phyloP scores from a whole-genome alignment of 129 eudicot genomes.

The Dittrichia graveolens region DNA sequence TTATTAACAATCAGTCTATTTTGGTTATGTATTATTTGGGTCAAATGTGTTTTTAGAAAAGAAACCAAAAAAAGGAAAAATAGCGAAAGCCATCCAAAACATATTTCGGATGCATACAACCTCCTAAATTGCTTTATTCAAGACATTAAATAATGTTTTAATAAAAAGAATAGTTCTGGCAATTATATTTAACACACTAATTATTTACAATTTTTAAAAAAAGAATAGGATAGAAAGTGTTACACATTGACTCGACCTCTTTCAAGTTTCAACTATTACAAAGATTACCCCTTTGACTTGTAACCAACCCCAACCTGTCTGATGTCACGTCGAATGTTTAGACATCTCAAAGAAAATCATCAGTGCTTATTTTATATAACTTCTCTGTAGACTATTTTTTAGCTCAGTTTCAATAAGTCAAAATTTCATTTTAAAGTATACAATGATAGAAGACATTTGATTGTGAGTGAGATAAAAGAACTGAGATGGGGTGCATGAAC shows the following conservation, averaged over 20 bases:
- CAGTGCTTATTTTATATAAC: neutral
- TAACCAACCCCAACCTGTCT: neutral
- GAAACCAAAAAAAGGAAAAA: neutral
- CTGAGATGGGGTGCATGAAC: neutral
- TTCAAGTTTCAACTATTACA: neutral
- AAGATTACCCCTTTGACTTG: neutral
- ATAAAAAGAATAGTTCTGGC: neutral
- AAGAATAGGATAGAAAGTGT: neutral
- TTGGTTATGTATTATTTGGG: slow-evolving; percentile 11
- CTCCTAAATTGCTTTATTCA: neutral
- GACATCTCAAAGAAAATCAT: neutral
- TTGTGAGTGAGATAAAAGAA: neutral
- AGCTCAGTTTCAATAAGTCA: neutral
- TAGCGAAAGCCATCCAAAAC: neutral
- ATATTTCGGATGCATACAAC: slow-evolving; percentile 2
- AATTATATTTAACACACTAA: neutral
- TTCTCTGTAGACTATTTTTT: neutral
- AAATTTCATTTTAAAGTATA: neutral
- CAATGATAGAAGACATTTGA: slow-evolving; percentile 2
- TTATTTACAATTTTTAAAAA: neutral
- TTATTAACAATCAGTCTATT: neutral
- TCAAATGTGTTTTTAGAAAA: neutral
- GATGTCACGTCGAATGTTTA: neutral
- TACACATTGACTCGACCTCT: neutral
- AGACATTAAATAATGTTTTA: neutral